Conservation (phyloP, 2,329 filamentous ascomycete genomes). For the Pseudofabraea citricarpa region DNA sequence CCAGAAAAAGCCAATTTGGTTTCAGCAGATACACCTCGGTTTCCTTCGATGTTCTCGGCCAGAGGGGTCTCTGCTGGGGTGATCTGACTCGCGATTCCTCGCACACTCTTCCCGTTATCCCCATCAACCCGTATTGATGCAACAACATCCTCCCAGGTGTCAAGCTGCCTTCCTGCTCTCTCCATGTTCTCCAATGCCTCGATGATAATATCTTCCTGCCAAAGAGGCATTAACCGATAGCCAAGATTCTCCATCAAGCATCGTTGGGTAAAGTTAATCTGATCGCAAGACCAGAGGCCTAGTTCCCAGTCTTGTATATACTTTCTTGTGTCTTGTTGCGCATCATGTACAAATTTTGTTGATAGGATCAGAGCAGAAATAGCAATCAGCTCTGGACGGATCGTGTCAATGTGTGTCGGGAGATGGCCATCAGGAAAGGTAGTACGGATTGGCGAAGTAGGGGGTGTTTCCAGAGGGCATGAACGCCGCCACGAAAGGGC, state of each 20-base stretch:
- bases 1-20: slow-evolving; percentile 11
- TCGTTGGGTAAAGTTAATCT: slow-evolving; percentile 60
- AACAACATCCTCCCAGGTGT: slow-evolving; percentile 10
- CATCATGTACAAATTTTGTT: slow-evolving; percentile 61
- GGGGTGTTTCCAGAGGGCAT: slow-evolving; percentile 42
- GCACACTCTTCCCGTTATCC: slow-evolving; percentile 7
- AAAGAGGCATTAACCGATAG: slow-evolving; percentile 59
- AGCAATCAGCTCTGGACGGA: slow-evolving; percentile 58
- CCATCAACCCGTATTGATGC: not conserved
- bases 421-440: slow-evolving; percentile 13
- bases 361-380: slow-evolving; percentile 59
- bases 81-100: slow-evolving; percentile 9
- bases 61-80: slow-evolving; percentile 17
- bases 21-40: slow-evolving; percentile 6
- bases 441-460: slow-evolving; percentile 25
- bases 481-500: slow-evolving; percentile 56
- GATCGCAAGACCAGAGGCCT: slow-evolving; percentile 52
- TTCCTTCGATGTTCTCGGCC: slow-evolving; percentile 10
- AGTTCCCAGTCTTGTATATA: slow-evolving; percentile 51
- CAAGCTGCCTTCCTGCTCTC: slow-evolving; percentile 39
- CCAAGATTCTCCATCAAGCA: slow-evolving; percentile 60
- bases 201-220: slow-evolving; percentile 48
- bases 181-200: slow-evolving; percentile 61
- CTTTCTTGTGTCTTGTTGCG: slow-evolving; percentile 45
- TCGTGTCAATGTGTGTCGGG: slow-evolving; percentile 49